Conservation (phyloP, 192 early-diverging fungal species). For the Gamsiella multidivaricata region DNA sequence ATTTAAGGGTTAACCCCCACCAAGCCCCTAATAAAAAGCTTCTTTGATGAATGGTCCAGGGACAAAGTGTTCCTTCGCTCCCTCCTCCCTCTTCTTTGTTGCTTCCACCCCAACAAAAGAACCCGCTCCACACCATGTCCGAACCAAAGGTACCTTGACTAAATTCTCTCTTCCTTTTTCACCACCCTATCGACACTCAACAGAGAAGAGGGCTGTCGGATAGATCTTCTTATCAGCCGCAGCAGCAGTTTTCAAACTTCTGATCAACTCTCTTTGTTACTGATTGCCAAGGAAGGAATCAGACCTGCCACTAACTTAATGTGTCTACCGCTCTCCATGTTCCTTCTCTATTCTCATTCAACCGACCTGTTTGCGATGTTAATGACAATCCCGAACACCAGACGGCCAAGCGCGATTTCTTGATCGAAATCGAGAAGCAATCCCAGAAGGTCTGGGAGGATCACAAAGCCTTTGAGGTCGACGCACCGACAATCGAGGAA, state of each 20-base stretch:
- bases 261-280: too few relatives aligned
- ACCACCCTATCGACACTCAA: neutral
- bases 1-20: slow-evolving; percentile 15
- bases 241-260: too few relatives aligned
- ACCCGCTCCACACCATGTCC: slow-evolving; percentile 26
- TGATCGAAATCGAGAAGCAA: slow-evolving; percentile 78
- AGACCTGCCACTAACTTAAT: too few relatives aligned
- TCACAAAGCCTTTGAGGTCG: slow-evolving; percentile 80
- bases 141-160: slow-evolving; percentile 44
- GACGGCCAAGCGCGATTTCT: slow-evolving; percentile 84
- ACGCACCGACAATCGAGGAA: slow-evolving; percentile 82
- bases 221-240: neutral
- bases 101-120: slow-evolving; percentile 16
- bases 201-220: too few relatives aligned
- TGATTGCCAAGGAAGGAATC: too few relatives aligned
- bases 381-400: too few relatives aligned
- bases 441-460: slow-evolving; percentile 86
- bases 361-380: too few relatives aligned
- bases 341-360: too few relatives aligned
- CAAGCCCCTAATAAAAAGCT: too few relatives aligned
- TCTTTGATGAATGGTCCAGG: too few relatives aligned
- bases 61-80: too few relatives aligned
- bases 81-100: neutral
- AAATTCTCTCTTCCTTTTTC: neutral
- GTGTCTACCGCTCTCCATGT: too few relatives aligned